Base-by-base conservation (phyloP, 2,329 filamentous ascomycete genomes). In the Corniculantispora saksenae region DNA sequence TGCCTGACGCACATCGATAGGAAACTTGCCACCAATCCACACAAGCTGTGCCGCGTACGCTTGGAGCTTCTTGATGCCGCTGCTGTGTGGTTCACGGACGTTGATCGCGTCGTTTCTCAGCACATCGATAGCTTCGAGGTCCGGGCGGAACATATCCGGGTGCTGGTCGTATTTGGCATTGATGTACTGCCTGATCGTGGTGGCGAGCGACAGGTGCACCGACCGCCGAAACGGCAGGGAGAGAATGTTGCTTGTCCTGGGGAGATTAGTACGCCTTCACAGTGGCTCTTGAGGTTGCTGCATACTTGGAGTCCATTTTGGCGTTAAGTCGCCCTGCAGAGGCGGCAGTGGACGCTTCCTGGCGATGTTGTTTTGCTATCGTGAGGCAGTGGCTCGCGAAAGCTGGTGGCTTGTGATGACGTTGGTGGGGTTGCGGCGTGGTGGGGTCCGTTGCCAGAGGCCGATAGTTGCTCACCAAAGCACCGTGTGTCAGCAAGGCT, bases 101-200 rank as follows among this genome's bases (percentile, higher is more conserved):
- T 93, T 92, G 63, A 97, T 84, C n/a, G 95, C 95, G 75, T 96
- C 92, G 67, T 86, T 86, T 6, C 95, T 89, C 65, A 98, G 81
- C 57, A 87, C 83, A 75, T 98, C 93, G 72, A 99, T 93, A 69
- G 91, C 86, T 74, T 94, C 89, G 66, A 88, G 87, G 80, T 99
- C 95, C 69, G 92, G 86, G 68, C 88, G 87, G 79, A 99, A 99
- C 90, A 97, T 97, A 78, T 97, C 93, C 40, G 95, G 94, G 75
- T 97, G 94, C 77, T 99, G 95, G 78, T 98, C 94, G 89, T 98
- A 98, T 84, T 98, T 97, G 78, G 88, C 90, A 67, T 93, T 97
- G 74, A 99, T 98, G 81, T 99, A 98, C 76, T 95, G 90, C 69
- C 92, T 93, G 76, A 99, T 93, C 58, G 93, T 91, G 67, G 87